Evolutionary conservation across 805 yeast genomes (phyloP), one percentile per base, ranked within the genome.

Genomic region (Saccharomycopsis sp.): DNA sequence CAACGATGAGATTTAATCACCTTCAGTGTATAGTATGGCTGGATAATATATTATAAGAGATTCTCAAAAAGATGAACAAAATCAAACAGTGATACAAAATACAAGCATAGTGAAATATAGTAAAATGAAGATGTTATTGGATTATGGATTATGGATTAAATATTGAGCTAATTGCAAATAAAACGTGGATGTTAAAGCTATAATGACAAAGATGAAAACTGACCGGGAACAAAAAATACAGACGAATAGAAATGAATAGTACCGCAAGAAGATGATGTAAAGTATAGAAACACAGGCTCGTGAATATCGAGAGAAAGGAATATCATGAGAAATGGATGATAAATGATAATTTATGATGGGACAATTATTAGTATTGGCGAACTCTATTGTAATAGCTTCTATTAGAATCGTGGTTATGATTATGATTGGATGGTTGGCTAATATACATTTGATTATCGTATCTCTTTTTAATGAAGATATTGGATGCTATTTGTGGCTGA

Each of bases 391-490:
- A 44, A 44, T 44, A 17, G 19, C 20, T 44, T n/a, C 22, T 44
- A 12, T 44, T 44, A 12, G 49, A 44, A 12, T 44, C 49, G 49
- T 44, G 19, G 22, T 17, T 17, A 19, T 44, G 22, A n/a, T 17
- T 44, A 12, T 44, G 19, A 17, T 44, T 44, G 20, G 19, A 29
- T 29, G 38, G 38, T 12, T 29, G 38, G 38, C 38, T 29, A 29
- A 29, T 44, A 44, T 19, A 17, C 22, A 17, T 34, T 3, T 14
- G 20, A 47, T 17, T 29, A 35, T 53, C 55, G 23, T 29, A 35
- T 53, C 55, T 53, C n/a, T 53, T 53, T 19, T 34, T 53, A n/a
- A 14, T 49, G 52, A 5, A 49, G 24, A 19, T 15, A 49, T 19
- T 20, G 5, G 24, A 14, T 5, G 24, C 29, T 3, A 24, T 24